Evolutionary conservation across 2,329 filamentous ascomycete species (phyloP).

Genomic region (Botrytis fabae): DNA sequence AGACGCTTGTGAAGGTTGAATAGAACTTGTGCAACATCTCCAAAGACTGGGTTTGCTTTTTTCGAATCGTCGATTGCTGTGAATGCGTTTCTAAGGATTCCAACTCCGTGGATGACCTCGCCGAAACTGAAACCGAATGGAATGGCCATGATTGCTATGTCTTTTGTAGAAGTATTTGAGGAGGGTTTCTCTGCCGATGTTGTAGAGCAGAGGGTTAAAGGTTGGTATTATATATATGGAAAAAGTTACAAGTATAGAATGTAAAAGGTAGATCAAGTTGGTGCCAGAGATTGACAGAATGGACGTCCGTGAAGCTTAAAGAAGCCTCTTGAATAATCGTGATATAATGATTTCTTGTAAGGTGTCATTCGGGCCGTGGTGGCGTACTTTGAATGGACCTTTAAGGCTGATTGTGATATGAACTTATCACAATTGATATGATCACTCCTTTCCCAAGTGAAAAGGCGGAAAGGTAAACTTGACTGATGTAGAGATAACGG

Average conservation of each 20-base stretch:
- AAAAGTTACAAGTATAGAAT: constrained; percentile 5
- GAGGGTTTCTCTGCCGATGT: neutral
- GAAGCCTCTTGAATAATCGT: constrained; percentile 24
- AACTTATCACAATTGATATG: constrained; percentile 9
- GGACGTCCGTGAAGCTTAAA: constrained; percentile 21
- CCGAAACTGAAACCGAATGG: constrained; percentile 23
- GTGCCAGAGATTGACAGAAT: constrained; percentile 16
- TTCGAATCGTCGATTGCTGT: constrained; percentile 16
- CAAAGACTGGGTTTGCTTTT: constrained; percentile 15
- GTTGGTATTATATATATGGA: neutral
- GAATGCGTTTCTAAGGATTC: constrained; percentile 18
- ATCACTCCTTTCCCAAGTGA: neutral
- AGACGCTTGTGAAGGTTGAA: constrained; percentile 17
- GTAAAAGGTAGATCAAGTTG: constrained; percentile 6
- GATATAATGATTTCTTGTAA: constrained; percentile 18
- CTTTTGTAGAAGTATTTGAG: neutral
- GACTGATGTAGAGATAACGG: neutral
- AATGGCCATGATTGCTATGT: constrained; percentile 17
- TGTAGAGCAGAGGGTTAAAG: neutral
- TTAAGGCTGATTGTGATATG: constrained; percentile 13
- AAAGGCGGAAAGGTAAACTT: neutral
- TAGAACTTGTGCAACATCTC: constrained; percentile 18
- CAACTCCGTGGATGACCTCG: constrained; percentile 22
- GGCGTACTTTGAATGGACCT: constrained; percentile 3
- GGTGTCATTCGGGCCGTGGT: constrained; percentile 21